Evolutionary conservation across 306 rosid genomes (phyloP).

Genomic region (Ormosia emarginata): DNA sequence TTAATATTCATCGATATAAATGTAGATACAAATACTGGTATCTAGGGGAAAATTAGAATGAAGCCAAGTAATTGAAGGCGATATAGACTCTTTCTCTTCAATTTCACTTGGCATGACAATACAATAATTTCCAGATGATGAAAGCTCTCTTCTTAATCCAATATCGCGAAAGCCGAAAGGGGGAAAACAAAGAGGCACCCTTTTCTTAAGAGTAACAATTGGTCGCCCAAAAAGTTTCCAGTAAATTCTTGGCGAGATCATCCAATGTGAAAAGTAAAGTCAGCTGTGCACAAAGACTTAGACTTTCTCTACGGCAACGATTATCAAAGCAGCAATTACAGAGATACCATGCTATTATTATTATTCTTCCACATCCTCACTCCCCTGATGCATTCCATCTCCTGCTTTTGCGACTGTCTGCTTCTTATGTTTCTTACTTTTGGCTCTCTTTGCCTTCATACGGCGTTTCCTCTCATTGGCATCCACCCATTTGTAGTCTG

Average conservation of each 20-base stretch:
- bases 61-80: slow-evolving; percentile 44
- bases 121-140: slow-evolving; percentile 51
- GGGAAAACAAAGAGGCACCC: slow-evolving; percentile 10
- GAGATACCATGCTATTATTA: not conserved
- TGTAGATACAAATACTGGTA: slow-evolving; percentile 53
- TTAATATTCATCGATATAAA: slow-evolving; percentile 25
- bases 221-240: slow-evolving; percentile 38
- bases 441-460: slow-evolving; percentile 89
- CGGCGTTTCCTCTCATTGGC: slow-evolving; percentile 95
- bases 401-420: slow-evolving; percentile 53
- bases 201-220: slow-evolving; percentile 29
- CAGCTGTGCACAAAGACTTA: slow-evolving; percentile 48
- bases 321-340: slow-evolving; percentile 26
- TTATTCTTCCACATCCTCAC: slow-evolving; percentile 62
- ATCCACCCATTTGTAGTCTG: slow-evolving; percentile 93
- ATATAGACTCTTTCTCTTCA: slow-evolving; percentile 40
- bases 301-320: slow-evolving; percentile 33
- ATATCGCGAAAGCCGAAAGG: not conserved
- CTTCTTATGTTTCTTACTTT: slow-evolving; percentile 73
- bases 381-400: slow-evolving; percentile 53
- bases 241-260: slow-evolving; percentile 38
- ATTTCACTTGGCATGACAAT: slow-evolving; percentile 54
- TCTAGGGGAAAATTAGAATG: slow-evolving; percentile 38
- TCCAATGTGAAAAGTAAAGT: slow-evolving; percentile 49
- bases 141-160: slow-evolving; percentile 40